Evolutionary conservation across 2,329 filamentous ascomycete species (phyloP).

Genomic region (Fusarium sublunatum): DNA sequence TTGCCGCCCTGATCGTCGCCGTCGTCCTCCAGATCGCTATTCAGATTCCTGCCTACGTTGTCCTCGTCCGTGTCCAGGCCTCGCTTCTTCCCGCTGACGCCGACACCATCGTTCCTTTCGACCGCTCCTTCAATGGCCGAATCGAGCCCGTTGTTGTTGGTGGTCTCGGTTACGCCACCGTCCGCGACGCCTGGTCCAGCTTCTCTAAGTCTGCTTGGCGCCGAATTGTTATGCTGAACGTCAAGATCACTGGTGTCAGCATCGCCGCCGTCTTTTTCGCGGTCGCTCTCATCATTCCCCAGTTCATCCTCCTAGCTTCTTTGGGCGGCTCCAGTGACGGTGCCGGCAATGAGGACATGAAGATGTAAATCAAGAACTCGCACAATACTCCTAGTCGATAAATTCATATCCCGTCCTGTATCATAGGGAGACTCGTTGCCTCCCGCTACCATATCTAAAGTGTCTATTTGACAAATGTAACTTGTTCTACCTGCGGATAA

Average conservation of each 20-base stretch:
- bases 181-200: conserved; percentile 81
- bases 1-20: conserved; percentile 58
- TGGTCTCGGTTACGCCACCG: conserved; percentile 75
- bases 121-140: conserved; percentile 84
- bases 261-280: conserved; percentile 61
- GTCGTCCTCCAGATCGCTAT: conserved; percentile 69
- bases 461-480: no score
- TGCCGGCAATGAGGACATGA: conserved; percentile 6
- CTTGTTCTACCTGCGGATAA: no score
- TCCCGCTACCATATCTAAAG: no score
- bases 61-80: conserved; percentile 85
- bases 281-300: conserved; percentile 60
- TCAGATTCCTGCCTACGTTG: conserved; percentile 79
- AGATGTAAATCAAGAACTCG: conserved; percentile 14
- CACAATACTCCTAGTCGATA: neutral
- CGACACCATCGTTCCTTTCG: conserved; percentile 89
- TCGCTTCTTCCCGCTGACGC: conserved; percentile 84
- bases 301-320: conserved; percentile 59
- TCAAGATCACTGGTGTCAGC: conserved; percentile 74
- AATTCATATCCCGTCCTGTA: neutral
- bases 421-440: no score
- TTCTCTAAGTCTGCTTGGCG: conserved; percentile 79
- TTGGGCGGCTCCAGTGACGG: conserved; percentile 13
- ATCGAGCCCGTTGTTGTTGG: conserved; percentile 80
- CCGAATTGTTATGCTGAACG: conserved; percentile 78